Evolutionary conservation across 371 early-diverging fungal genomes (phyloP).

Genomic region (Choanephora cucurbitarum): DNA sequence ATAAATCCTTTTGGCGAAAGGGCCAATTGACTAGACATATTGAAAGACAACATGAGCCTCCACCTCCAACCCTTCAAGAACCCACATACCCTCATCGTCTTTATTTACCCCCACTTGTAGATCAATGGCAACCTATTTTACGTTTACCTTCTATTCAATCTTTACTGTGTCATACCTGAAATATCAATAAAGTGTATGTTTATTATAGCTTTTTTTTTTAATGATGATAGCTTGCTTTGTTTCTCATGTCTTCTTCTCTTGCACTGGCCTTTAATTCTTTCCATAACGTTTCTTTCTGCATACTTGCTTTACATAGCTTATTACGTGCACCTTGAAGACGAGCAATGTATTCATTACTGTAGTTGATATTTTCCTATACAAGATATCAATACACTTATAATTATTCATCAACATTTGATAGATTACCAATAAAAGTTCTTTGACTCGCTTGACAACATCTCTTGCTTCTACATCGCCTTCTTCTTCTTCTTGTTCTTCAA

Average conservation of each 20-base stretch:
- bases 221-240: slow-evolving; percentile 6
- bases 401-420: not conserved
- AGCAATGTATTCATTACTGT: slow-evolving; percentile 50
- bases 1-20: slow-evolving; percentile 49
- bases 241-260: slow-evolving; percentile 38
- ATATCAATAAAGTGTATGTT: slow-evolving; percentile 6
- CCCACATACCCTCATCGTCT: not conserved
- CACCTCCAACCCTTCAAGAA: not conserved
- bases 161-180: slow-evolving; percentile 5
- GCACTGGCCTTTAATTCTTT: slow-evolving; percentile 42
- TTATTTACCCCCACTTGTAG: slow-evolving; percentile 20
- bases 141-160: slow-evolving; percentile 28
- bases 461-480: slow-evolving; percentile 35
- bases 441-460: slow-evolving; percentile 41
- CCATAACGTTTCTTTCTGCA: slow-evolving; percentile 50
- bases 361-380: slow-evolving; percentile 58
- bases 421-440: slow-evolving; percentile 43
- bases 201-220: slow-evolving; percentile 5
- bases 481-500: slow-evolving; percentile 3
- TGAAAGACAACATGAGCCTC: slow-evolving; percentile 27
- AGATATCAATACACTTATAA: too few relatives aligned
- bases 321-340: slow-evolving; percentile 49
- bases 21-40: slow-evolving; percentile 51
- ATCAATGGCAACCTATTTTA: slow-evolving; percentile 5
- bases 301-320: slow-evolving; percentile 46